A percentile compares a stretch with the other conserved stretches of the same genome.
Conservation (phyloP, 345 rosid species). For the Brassica incana region DNA sequence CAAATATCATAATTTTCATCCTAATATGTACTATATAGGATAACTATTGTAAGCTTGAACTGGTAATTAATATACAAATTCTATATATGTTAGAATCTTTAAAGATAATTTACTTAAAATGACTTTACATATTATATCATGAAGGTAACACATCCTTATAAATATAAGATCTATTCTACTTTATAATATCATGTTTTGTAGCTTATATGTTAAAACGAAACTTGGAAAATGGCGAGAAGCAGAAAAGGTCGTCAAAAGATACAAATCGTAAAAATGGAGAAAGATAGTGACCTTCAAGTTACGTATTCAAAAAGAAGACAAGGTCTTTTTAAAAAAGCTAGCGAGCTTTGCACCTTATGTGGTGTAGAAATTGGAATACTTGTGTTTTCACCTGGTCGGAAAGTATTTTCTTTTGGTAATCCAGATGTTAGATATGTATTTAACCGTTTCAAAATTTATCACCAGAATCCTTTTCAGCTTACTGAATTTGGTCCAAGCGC, state of each 20-base stretch:
- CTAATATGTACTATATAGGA: background rate
- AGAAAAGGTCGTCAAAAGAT: background rate
- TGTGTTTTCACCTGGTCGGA: conserved; percentile 21
- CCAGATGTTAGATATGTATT: conserved; percentile 45
- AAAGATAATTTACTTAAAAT: background rate
- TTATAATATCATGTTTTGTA: background rate
- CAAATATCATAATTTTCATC: background rate
- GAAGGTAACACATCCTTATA: background rate
- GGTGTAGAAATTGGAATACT: conserved; percentile 5
- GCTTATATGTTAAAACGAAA: background rate
- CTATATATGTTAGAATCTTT: background rate
- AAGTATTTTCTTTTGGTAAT: conserved; percentile 57
- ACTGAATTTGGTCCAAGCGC: conserved; percentile 44
- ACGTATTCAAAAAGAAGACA: conserved; percentile 12
- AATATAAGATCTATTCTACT: background rate
- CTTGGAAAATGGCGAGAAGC: background rate
- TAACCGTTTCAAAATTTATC: conserved; percentile 33
- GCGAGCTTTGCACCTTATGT: conserved; percentile 12
- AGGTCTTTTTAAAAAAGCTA: conserved; percentile 1
- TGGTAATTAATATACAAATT: background rate
- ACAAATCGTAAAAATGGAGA: background rate
- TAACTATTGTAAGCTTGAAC: background rate
- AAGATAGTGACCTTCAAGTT: background rate
- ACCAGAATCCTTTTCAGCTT: background rate
- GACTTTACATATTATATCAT: too few species aligned